Evolutionary conservation across 345 rosid species (phyloP).

Genomic region (Nasturtium officinale): DNA sequence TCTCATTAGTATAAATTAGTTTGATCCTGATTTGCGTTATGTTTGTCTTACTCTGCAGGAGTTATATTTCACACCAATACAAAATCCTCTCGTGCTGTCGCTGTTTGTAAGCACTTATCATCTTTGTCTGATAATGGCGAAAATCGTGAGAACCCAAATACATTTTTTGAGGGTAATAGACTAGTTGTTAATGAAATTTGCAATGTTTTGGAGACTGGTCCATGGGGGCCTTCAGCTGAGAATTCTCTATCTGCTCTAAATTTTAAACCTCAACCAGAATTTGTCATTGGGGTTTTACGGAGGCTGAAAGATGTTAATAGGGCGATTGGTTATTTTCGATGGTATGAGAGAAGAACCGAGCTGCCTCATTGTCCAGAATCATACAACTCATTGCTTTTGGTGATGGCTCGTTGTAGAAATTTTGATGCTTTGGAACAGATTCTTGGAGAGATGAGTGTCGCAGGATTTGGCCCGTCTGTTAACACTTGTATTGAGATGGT

Average conservation of each 20-base stretch:
- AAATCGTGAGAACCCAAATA: slow-evolving; percentile 45
- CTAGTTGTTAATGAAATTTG: slow-evolving; percentile 55
- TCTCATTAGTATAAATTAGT: neutral
- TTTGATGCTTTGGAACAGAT: slow-evolving; percentile 66
- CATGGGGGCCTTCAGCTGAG: slow-evolving; percentile 77
- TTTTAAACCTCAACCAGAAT: slow-evolving; percentile 57
- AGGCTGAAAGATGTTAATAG: slow-evolving; percentile 62
- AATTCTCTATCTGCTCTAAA: slow-evolving; percentile 54
- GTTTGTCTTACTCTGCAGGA: slow-evolving; percentile 47
- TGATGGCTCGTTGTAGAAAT: slow-evolving; percentile 62
- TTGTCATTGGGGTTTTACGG: slow-evolving; percentile 70
- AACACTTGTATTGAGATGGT: slow-evolving; percentile 61
- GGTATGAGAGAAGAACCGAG: slow-evolving; percentile 71
- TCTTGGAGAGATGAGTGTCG: slow-evolving; percentile 86
- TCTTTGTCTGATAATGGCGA: slow-evolving; percentile 44
- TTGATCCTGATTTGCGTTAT: slow-evolving; percentile 18
- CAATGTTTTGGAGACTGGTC: slow-evolving; percentile 59
- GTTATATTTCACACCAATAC: slow-evolving; percentile 19
- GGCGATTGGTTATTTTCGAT: slow-evolving; percentile 66
- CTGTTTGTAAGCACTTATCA: slow-evolving; percentile 42
- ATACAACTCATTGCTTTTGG: slow-evolving; percentile 76
- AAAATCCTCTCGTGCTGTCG: slow-evolving; percentile 30
- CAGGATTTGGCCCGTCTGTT: slow-evolving; percentile 75
- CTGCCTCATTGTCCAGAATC: slow-evolving; percentile 69
- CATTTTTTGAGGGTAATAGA: slow-evolving; percentile 45